These are phyloP conservation scores for Termitomyces sp. DNA, from an alignment of 768 basidiomycete species.

Conservation along the genomic window DNA sequence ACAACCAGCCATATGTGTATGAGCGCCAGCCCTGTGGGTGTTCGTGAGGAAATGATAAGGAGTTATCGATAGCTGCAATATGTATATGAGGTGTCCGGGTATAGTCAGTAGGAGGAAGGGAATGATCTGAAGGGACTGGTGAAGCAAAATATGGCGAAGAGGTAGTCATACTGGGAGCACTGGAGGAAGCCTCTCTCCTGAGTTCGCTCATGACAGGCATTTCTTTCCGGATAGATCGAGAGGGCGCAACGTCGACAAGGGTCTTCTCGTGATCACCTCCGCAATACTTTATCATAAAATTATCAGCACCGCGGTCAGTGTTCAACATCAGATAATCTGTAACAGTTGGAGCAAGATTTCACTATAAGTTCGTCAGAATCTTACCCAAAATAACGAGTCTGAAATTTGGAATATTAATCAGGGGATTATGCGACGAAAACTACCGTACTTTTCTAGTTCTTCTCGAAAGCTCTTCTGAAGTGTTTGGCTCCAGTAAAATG, in stretches of 20 bases:
- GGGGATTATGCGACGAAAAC: background rate
- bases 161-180: slow-evolving; percentile 30
- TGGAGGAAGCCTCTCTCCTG: slow-evolving; percentile 34
- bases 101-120: slow-evolving; percentile 38
- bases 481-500: slow-evolving; percentile 79
- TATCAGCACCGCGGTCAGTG: slow-evolving; percentile 84
- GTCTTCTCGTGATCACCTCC: slow-evolving; percentile 76
- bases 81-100: slow-evolving; percentile 76
- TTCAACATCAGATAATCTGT: slow-evolving; percentile 90
- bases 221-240: slow-evolving; percentile 56
- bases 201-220: slow-evolving; percentile 76
- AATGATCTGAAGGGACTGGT: slow-evolving; percentile 30
- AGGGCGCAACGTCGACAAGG: slow-evolving; percentile 74
- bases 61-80: slow-evolving; percentile 92
- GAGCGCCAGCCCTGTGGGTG: slow-evolving; percentile 77
- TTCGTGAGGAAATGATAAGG: slow-evolving; percentile 86
- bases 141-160: slow-evolving; percentile 34
- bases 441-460: slow-evolving; percentile 78
- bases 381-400: slow-evolving; percentile 83
- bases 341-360: background rate
- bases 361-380: slow-evolving; percentile 4
- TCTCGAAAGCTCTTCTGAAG: slow-evolving; percentile 82
- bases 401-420: slow-evolving; percentile 9
- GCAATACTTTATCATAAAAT: slow-evolving; percentile 92
- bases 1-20: slow-evolving; percentile 87